Percentiles rank a stretch among this genome's conserved stretches.
phyloP scores from a whole-genome alignment of 2,329 filamentous ascomycete genomes.

The Didymella arachidicola region DNA sequence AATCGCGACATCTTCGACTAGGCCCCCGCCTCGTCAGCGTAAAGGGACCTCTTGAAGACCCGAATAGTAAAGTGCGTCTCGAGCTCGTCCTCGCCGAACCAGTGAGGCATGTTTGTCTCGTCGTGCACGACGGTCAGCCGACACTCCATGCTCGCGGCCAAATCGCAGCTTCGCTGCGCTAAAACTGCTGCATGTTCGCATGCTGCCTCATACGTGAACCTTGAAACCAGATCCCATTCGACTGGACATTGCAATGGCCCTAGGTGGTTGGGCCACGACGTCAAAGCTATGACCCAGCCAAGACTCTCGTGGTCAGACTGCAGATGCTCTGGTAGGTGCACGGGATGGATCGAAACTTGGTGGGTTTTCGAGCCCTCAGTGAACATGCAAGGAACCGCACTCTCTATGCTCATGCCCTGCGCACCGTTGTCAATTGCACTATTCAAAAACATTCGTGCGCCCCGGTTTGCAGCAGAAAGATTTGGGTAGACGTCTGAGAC shows the following conservation, averaged over 20 bases:
- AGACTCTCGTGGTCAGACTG: background rate
- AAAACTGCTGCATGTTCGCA: background rate
- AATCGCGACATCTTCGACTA: background rate
- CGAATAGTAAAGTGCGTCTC: background rate
- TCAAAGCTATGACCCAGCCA: background rate
- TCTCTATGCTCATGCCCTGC: background rate
- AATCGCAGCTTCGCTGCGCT: background rate
- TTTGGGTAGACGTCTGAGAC: background rate
- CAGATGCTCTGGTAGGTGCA: background rate
- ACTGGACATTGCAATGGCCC: background rate
- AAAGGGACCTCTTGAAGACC: background rate
- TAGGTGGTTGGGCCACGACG: background rate
- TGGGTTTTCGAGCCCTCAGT: background rate
- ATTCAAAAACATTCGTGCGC: background rate
- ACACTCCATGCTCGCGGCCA: background rate
- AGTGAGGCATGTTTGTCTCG: background rate
- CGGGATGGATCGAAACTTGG: background rate
- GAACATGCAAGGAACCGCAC: background rate
- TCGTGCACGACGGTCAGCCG: background rate
- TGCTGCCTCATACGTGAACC: background rate
- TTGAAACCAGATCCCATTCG: background rate
- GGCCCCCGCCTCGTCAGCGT: background rate
- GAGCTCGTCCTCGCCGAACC: background rate
- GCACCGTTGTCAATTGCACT: background rate
- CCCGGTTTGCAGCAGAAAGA: background rate